Evolutionary conservation across 2,329 filamentous ascomycete genomes (phyloP), one percentile per base, ranked within the genome.

Genomic region (Pseudocercospora crystallina): DNA sequence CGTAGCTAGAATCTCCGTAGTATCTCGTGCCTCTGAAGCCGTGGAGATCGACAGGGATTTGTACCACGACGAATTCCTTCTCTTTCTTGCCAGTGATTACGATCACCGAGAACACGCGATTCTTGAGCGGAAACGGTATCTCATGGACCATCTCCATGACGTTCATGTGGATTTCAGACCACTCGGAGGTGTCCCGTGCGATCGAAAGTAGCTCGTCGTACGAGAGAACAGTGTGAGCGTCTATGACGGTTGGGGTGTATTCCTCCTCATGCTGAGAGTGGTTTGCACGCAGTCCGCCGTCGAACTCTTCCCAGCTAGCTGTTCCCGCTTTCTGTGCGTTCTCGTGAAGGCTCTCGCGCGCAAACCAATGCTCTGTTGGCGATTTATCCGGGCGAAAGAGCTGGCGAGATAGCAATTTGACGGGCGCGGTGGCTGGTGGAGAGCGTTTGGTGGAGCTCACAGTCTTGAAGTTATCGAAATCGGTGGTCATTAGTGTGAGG

Each of bases 111-210:
- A 90, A 90, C 2, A 81, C 78, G 43, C 87, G 81, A 56, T 84
- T 79, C 51, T 77, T 76, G 7, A 89, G 72, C n/a, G 81, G 75
- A 2, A 75, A 71, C 0, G 79, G 79, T 31, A 90, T 75, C 39
- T 75, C 74, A 66, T 90, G 86, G 48, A 78, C 78, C 76, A 87
- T 86, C 71, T 89, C 83, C 55, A 80, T 78, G 15, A 87, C 71
- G 26, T 64, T 62, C 64, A 74, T 68, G 5, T 67, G 60, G 7
- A 76, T 62, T 2, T 70, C 64, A n/a, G 61, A 49, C 64, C 65
- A 71, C 11, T 47, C 58, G 20, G 20, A 4, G 3, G 20, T 26
- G 20, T 26, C 20, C 7, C 20, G 20, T 26, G 20, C 20, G 20
- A 26, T 26, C 20, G 53, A 49, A 11, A 62, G 33, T 41, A 63